These are phyloP conservation scores for Arabidopsis suecica DNA, from an alignment of 345 rosid species.

Conservation along the genomic window DNA sequence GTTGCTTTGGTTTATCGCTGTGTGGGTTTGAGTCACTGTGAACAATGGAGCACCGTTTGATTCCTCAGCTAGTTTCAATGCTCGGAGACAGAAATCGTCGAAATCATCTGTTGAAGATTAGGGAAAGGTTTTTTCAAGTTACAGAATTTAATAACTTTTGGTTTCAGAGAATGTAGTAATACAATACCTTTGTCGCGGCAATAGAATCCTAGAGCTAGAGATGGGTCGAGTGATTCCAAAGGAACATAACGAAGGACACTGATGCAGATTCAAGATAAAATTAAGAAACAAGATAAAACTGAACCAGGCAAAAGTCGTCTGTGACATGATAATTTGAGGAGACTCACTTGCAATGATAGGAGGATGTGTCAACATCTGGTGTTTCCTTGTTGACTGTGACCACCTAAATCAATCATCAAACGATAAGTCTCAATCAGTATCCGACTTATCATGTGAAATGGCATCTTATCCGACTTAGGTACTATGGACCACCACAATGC, in stretches of 20 bases:
- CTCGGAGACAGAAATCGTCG: conserved; percentile 70
- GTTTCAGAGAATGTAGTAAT: conserved; percentile 1
- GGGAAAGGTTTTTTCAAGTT: not conserved
- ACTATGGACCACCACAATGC: no score
- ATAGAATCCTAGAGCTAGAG: conserved; percentile 90
- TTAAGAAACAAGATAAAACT: not conserved
- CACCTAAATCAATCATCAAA: conserved; percentile 51
- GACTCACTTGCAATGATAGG: conserved; percentile 83
- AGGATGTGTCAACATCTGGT: conserved; percentile 75
- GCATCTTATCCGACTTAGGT: no score
- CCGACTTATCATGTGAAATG: no score
- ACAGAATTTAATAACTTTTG: not conserved
- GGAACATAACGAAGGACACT: conserved; percentile 69
- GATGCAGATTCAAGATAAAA: conserved; percentile 33
- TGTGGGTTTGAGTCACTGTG: conserved; percentile 52
- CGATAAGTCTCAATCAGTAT: not conserved
- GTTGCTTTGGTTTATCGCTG: conserved; percentile 25
- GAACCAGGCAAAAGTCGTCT: not conserved
- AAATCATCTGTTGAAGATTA: conserved; percentile 65
- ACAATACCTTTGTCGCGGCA: conserved; percentile 73
- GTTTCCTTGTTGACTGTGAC: conserved; percentile 59
- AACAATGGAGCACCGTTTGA: conserved; percentile 92
- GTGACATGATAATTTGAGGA: not conserved
- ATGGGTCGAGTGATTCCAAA: conserved; percentile 80
- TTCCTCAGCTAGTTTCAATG: conserved; percentile 75